These are phyloP conservation scores for Leccinum obscurum DNA, from an alignment of 768 basidiomycete species.

Conservation along the genomic window DNA sequence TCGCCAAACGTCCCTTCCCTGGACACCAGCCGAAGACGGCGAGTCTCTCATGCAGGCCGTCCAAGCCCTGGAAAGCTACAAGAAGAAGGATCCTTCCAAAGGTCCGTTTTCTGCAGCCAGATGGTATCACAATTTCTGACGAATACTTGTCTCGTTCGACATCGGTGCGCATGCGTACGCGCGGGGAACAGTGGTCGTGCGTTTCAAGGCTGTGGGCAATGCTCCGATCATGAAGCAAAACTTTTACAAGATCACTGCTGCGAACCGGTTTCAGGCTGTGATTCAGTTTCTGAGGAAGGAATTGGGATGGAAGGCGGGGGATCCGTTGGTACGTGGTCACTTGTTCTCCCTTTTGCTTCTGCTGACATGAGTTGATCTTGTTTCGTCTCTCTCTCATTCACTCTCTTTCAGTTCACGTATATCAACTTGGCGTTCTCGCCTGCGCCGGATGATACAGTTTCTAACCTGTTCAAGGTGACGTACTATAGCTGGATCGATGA, in stretches of 20 bases:
- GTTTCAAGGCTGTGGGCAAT: conserved; percentile 97
- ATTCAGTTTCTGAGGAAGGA: conserved; percentile 91
- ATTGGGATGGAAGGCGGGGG: conserved; percentile 80
- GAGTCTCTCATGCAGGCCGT: conserved; percentile 47
- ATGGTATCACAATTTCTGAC: not conserved
- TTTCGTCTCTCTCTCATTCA: conserved; percentile 18
- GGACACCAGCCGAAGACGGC: conserved; percentile 34
- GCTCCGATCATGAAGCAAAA: conserved; percentile 99
- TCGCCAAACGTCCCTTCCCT: conserved; percentile 31
- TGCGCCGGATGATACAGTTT: conserved; percentile 73
- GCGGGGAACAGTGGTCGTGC: conserved; percentile 74
- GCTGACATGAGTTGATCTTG: not conserved
- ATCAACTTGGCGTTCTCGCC: conserved; percentile 79
- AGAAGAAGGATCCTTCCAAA: conserved; percentile 81
- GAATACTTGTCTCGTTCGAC: not conserved
- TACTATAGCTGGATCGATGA: not conserved
- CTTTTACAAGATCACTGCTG: conserved; percentile 95
- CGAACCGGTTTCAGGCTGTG: conserved; percentile 92
- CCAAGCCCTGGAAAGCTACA: conserved; percentile 81
- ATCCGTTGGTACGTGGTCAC: conserved; percentile 66
- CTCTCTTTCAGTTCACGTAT: conserved; percentile 57
- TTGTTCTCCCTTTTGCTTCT: not conserved
- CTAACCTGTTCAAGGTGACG: conserved; percentile 66
- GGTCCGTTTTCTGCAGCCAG: conserved; percentile 40
- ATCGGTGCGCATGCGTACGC: not conserved